These are phyloP conservation scores for Yamadazyma oceani DNA, from an alignment of 1,139 yeast genomes.

Conservation along the genomic window DNA sequence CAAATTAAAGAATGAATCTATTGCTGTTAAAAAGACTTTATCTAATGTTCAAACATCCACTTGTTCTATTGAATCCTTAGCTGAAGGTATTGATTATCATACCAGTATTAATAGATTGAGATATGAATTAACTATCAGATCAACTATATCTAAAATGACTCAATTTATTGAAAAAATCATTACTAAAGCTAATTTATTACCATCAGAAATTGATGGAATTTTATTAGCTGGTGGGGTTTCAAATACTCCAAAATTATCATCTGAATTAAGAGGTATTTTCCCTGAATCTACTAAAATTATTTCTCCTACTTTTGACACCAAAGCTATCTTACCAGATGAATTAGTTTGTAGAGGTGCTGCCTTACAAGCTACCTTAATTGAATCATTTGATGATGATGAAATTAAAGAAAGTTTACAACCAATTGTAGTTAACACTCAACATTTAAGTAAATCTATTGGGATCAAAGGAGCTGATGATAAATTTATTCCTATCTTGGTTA, in stretches of 20 bases:
- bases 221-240: slow-evolving; percentile 93
- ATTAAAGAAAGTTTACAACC: slow-evolving; percentile 83
- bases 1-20: slow-evolving; percentile 82
- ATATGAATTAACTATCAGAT: slow-evolving; percentile 84
- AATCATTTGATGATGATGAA: slow-evolving; percentile 83
- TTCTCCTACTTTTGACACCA: slow-evolving; percentile 75
- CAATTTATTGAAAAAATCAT: slow-evolving; percentile 74
- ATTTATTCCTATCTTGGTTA: slow-evolving; percentile 71
- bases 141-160: slow-evolving; percentile 72
- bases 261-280: slow-evolving; percentile 71
- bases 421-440: slow-evolving; percentile 85
- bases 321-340: slow-evolving; percentile 87
- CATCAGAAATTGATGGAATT: slow-evolving; percentile 87
- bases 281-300: slow-evolving; percentile 76
- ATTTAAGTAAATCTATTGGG: slow-evolving; percentile 82
- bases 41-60: slow-evolving; percentile 88
- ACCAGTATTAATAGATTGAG: slow-evolving; percentile 91
- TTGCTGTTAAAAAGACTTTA: slow-evolving; percentile 85
- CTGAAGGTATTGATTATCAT: slow-evolving; percentile 93
- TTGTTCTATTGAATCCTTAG: slow-evolving; percentile 91
- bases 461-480: slow-evolving; percentile 70
- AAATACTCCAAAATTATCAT: slow-evolving; percentile 86
- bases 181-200: slow-evolving; percentile 80
- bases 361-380: slow-evolving; percentile 87
- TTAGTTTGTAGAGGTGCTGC: slow-evolving; percentile 95